phyloP scores from a whole-genome alignment of 176 grass and related monocot genomes.

The Aegilops sharonensis region DNA sequence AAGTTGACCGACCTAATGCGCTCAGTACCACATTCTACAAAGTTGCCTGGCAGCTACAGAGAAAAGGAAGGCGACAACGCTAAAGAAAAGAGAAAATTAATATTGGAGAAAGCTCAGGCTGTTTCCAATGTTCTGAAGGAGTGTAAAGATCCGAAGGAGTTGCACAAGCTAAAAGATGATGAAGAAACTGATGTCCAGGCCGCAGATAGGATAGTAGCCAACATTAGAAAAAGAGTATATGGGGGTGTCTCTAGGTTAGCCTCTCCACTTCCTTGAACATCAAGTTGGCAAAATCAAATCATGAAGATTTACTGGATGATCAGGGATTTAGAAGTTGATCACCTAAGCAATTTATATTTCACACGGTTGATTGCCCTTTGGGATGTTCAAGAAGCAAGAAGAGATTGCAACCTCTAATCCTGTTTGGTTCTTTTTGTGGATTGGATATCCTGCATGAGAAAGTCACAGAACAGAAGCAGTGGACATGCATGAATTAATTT shows the following conservation, averaged over 20 bases:
- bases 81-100: conserved; percentile 53
- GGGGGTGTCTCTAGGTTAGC: conserved; percentile 2
- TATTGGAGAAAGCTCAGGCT: conserved; percentile 59
- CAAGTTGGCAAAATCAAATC: background rate
- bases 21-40: conserved; percentile 69
- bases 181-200: conserved; percentile 56
- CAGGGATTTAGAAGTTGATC: background rate
- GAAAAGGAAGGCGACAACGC: conserved; percentile 47
- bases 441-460: background rate
- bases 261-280: background rate
- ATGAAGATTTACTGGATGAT: conserved; percentile 11
- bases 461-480: background rate
- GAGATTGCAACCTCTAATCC: background rate
- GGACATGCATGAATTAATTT: background rate
- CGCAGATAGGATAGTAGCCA: conserved; percentile 56
- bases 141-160: conserved; percentile 41
- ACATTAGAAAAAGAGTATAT: conserved; percentile 65
- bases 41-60: conserved; percentile 66
- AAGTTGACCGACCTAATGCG: conserved; percentile 61
- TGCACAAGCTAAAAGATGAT: conserved; percentile 32
- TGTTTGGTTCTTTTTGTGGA: background rate
- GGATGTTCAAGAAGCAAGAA: background rate
- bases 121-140: conserved; percentile 69
- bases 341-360: background rate
- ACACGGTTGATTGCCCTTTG: background rate